phyloP scores from a whole-genome alignment of 2,329 filamentous ascomycete species.

The Ceratocystis albifundus region DNA sequence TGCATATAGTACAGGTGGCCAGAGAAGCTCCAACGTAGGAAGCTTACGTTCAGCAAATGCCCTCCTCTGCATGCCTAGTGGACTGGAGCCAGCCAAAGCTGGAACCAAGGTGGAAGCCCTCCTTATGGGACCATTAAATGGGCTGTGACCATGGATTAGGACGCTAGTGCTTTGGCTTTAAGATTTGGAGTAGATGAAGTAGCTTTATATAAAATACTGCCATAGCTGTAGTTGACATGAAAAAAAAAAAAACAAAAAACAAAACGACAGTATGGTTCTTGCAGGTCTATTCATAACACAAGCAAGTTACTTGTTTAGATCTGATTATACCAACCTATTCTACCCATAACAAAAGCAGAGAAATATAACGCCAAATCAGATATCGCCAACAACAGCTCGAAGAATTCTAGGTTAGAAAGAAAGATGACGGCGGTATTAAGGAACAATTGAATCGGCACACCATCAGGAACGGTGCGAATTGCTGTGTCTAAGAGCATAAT shows the following conservation, averaged over 20 bases:
- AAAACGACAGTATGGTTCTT: slow-evolving; percentile 7
- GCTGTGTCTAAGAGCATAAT: not conserved
- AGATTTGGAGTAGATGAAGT: too few species aligned
- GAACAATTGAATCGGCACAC: not conserved
- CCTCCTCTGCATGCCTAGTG: slow-evolving; percentile 60
- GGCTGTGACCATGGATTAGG: slow-evolving; percentile 10
- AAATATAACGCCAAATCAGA: slow-evolving; percentile 21
- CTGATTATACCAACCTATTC: slow-evolving; percentile 17
- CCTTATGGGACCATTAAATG: slow-evolving; percentile 46
- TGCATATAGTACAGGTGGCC: slow-evolving; percentile 75
- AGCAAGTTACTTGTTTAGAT: slow-evolving; percentile 11
- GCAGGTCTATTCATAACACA: slow-evolving; percentile 11
- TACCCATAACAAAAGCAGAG: slow-evolving; percentile 18
- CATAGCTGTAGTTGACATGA: not conserved
- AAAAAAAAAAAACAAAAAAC: slow-evolving; percentile 14
- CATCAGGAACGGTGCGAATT: not conserved
- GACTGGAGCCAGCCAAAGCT: slow-evolving; percentile 52
- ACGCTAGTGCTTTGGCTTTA: too few species aligned
- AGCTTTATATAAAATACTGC: not conserved
- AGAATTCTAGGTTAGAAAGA: slow-evolving; percentile 18
- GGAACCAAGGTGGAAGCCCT: slow-evolving; percentile 65
- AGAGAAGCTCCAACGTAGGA: slow-evolving; percentile 79
- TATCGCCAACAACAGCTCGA: slow-evolving; percentile 17
- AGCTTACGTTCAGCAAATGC: slow-evolving; percentile 85
- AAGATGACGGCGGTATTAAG: not conserved